Evolutionary conservation across 1,284 basidiomycete genomes (phyloP).

Genomic region (Omphalotus olearius): DNA sequence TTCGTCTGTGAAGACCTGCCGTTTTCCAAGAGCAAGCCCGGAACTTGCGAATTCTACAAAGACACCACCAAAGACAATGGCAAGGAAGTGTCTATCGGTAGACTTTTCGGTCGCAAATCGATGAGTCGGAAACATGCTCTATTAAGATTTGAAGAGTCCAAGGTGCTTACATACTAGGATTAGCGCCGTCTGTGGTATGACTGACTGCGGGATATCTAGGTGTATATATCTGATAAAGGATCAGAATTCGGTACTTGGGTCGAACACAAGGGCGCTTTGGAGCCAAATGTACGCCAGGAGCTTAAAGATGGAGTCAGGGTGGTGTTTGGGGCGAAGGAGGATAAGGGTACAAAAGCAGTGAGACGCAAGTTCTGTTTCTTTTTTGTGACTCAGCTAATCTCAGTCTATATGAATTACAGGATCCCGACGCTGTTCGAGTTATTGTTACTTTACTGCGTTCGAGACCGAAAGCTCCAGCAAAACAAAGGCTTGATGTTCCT

Average conservation of each 20-base stretch:
- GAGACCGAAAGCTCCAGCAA: background rate
- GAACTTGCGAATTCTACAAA: background rate
- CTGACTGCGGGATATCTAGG: background rate
- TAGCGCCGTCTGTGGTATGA: background rate
- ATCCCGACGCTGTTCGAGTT: slow-evolving; percentile 4
- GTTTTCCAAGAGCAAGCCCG: background rate
- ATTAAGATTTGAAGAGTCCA: slow-evolving; percentile 1
- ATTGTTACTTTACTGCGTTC: background rate
- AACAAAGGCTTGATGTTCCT: background rate
- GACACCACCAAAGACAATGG: background rate
- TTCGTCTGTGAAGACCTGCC: slow-evolving; percentile 9
- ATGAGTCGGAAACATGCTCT: slow-evolving; percentile 1
- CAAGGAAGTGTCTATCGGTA: background rate
- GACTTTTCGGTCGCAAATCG: slow-evolving; percentile 2
- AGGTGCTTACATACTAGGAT: background rate
- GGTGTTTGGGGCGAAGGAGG: slow-evolving; percentile 9
- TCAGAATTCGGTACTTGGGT: slow-evolving; percentile 8
- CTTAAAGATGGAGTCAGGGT: slow-evolving; percentile 7
- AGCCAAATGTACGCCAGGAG: background rate
- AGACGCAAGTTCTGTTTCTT: background rate
- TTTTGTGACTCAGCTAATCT: background rate
- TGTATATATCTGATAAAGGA: slow-evolving; percentile 2
- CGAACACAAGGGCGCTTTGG: background rate
- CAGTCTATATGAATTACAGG: background rate
- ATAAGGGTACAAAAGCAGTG: background rate